Evolutionary conservation across 2,329 filamentous ascomycete species (phyloP), one percentile per base, ranked within the genome.

Genomic region (Epichloe aotearoae): DNA sequence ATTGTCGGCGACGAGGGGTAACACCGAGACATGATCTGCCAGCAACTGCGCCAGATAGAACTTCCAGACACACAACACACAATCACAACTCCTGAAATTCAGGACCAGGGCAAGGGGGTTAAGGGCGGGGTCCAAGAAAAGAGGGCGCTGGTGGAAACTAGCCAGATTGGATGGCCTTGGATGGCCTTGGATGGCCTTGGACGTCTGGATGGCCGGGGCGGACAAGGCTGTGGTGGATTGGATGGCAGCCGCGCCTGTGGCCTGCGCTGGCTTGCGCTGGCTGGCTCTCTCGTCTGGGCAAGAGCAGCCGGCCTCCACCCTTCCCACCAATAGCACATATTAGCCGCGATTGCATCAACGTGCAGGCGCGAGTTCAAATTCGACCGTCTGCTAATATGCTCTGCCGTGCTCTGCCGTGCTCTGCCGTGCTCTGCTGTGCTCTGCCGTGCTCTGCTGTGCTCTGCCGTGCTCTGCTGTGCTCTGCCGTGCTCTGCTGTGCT

Each of bases 11-110:
- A 47, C 53, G 52, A 55, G 52, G 50, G 53, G 49, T 49, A 59
- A 20, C 49, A 60, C 61, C 59, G 63, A 70, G 66, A 69, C 69
- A 70, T 69, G 64, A 64, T 64, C 63, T 64, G 61, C 62, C 63
- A 48, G 42, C 40, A 34, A 38, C 34, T 49, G 38, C 38, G 45
- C 47, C 30, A 46, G 30, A 45, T n/a, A 34, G 39, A 30, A 48
- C 33, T 10, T 26, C 23, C 37, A 20, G 15, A 48, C 46, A 41
- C 38, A 40, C 36, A 7, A 30, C 38, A 17, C 26, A 36, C 40
- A 40, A 48, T 40, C 47, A 8, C 39, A 36, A 45, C 41, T 52
- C 50, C 50, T 52, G 50, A 52, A 49, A 44, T 47, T 34, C 39
- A 30, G 40, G n/a, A 23, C 17, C 37, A 26, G 20, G 36, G 46